Evolutionary conservation across 345 rosid species (phyloP), one percentile per base, ranked within the genome.

Genomic region (Mangifera indica): DNA sequence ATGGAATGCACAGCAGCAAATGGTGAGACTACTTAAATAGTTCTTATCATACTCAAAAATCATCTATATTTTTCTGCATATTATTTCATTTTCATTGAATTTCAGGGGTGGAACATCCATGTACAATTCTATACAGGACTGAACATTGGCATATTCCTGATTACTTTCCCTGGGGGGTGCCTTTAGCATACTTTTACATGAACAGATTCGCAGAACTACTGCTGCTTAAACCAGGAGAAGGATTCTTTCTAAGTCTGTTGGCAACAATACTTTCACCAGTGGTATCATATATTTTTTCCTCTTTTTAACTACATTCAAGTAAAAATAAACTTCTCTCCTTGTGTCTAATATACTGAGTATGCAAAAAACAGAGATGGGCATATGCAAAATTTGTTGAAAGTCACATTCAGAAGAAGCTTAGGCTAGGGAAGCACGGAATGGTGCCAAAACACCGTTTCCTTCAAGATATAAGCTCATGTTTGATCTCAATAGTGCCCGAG

Each of bases 211-310:
- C 85, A 0, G 88, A 87, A 81, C 85, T 84, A 21, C 46, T 79
- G 40, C 62, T 84, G 70, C 91, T 80, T 63, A 87, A 84, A 51
- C 90, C 88, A 13, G 80, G 87, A 15, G 84, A 87, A 65, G 77
- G 87, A 14, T n/a, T 79, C 57, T 63, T 87, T 0, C 73, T 26
- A 21, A 57, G 73, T n/a, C 63, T 81, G 11, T 56, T 79, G 53
- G 83, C 88, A 18, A 74, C 81, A 6, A 14, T 80, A 63, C 85
- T 83, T 26, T 34, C 85, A 4, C 88, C 88, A 12, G 15, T 82
- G 74, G 88, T 82, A 81, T 32, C 15, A 17, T 67, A 37, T 55
- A 2, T 46, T 21, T 4, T 1, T 25, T 4, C 29, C 3, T 29
- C n/a, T 10, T 13, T 29, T 34, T 2, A 29, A 10, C 45, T 29